These are phyloP conservation scores for Coemansia asiatica DNA, from an alignment of 192 early-diverging fungal genomes.

Conservation along the genomic window DNA sequence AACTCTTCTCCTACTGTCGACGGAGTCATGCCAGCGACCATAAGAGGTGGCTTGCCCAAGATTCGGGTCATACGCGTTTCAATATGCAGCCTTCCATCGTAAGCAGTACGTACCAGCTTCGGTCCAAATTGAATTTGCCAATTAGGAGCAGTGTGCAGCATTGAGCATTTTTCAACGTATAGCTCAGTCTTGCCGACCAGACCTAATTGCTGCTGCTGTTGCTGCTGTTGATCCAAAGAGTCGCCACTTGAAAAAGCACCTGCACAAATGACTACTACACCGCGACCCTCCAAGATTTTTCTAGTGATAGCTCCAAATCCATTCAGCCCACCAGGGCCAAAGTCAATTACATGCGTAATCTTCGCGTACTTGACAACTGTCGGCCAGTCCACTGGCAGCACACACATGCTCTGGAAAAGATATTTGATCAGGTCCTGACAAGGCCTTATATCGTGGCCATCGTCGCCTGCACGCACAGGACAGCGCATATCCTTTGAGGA, in stretches of 20 bases:
- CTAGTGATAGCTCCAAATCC: conserved; percentile 80
- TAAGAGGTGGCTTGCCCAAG: conserved; percentile 83
- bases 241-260: conserved; percentile 7
- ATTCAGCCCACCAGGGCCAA: conserved; percentile 80
- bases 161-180: conserved; percentile 56
- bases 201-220: conserved; percentile 56
- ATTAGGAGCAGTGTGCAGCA: conserved; percentile 58
- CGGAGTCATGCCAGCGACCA: conserved; percentile 93
- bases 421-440: conserved; percentile 61
- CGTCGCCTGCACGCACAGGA: conserved; percentile 76
- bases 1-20: conserved; percentile 77
- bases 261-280: conserved; percentile 54
- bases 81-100: conserved; percentile 65
- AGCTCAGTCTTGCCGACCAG: conserved; percentile 67
- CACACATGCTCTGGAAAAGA: conserved; percentile 68
- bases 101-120: conserved; percentile 64
- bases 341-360: conserved; percentile 89
- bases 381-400: conserved; percentile 64
- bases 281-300: conserved; percentile 82
- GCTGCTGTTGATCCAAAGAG: conserved; percentile 45
- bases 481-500: conserved; percentile 43
- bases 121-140: conserved; percentile 82
- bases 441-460: conserved; percentile 75
- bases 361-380: conserved; percentile 52
- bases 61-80: conserved; percentile 82